A percentile compares a stretch with the other conserved stretches of the same genome.
These are phyloP conservation scores for Ascochyta koolunga DNA, from an alignment of 2,329 filamentous ascomycete genomes.

Conservation along the genomic window DNA sequence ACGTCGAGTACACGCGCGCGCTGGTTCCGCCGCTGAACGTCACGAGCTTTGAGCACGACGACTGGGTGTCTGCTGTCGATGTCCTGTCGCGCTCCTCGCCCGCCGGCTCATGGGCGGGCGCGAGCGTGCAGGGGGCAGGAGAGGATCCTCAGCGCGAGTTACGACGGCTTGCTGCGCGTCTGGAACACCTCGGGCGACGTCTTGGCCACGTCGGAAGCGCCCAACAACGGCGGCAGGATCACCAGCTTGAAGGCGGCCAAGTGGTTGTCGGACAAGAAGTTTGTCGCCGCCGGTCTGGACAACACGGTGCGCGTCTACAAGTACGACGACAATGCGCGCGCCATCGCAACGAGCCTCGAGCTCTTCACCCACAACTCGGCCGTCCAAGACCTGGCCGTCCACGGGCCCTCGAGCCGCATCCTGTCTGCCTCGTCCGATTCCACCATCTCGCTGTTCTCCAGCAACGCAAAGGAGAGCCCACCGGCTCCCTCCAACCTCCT, in stretches of 20 bases:
- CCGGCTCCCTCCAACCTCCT: slow-evolving; percentile 73
- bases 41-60: slow-evolving; percentile 93
- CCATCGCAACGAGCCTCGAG: slow-evolving; percentile 76
- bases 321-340: slow-evolving; percentile 70
- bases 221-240: slow-evolving; percentile 67
- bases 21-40: slow-evolving; percentile 88
- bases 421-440: slow-evolving; percentile 87
- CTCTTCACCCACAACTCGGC: slow-evolving; percentile 80
- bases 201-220: slow-evolving; percentile 75
- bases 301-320: slow-evolving; percentile 89
- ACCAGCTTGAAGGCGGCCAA: slow-evolving; percentile 79
- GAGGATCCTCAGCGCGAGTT: slow-evolving; percentile 87
- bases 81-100: slow-evolving; percentile 72
- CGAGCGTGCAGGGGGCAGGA: slow-evolving; percentile 63
- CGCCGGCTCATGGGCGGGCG: slow-evolving; percentile 63
- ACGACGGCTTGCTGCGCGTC: slow-evolving; percentile 85
- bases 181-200: slow-evolving; percentile 87
- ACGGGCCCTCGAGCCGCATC: slow-evolving; percentile 75
- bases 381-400: slow-evolving; percentile 76
- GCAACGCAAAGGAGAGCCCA: slow-evolving; percentile 76
- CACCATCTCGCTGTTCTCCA: slow-evolving; percentile 86
- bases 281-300: slow-evolving; percentile 85
- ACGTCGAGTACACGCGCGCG: slow-evolving; percentile 91
- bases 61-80: slow-evolving; percentile 92
- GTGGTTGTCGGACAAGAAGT: slow-evolving; percentile 77